Base-by-base conservation (phyloP, 1,139 yeast genomes). In the Kazachstania sp. region DNA sequence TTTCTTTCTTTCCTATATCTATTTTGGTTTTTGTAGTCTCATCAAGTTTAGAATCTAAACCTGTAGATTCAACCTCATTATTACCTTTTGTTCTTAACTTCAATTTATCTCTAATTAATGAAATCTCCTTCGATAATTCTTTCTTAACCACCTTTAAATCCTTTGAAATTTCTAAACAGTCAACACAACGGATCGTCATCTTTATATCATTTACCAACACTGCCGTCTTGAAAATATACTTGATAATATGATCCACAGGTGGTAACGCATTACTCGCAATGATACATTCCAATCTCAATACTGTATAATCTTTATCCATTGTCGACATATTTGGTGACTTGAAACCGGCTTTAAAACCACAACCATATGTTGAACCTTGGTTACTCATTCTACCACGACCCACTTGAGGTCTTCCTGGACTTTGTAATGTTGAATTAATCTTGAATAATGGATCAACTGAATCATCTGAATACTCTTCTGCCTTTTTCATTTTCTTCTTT, bases 201-300 rank as follows among this genome's bases (percentile, higher is more conserved):
- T 81, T 80, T 66, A 79, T 71, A 57, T 83, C 90, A 49, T 80
- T 76, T 0, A 77, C 78, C 44, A 82, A 63, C 0, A 80, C 75
- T 0, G 82, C 81, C 1, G 75, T 68, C 55, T 83, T 86, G 54
- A 75, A 77, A 38, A 83, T 74, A 46, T 79, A 64, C 50, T 80
- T 83, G 41, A 83, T 71, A 6, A 78, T 70, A 41, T 69, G 65
- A 48, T 78, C 79, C 13, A 74, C 70, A 1, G 87, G 83, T 8
- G 77, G 68, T 3, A 77, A 73, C 0, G 81, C 70, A 43, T 71
- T 67, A 2, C 81, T 77, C 0, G 81, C 70, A 0, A 80, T 78
- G 50, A 79, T 60, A 46, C 72, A 73, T 53, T 77, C 84, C 46
- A 79, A 61, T 0, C 80, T 75, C 39, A 55, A 63, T 45, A 47